A percentile compares a stretch with the other conserved stretches of the same genome.
phyloP scores from a whole-genome alignment of 139 green algal genomes.

The Chlorella sp. region DNA sequence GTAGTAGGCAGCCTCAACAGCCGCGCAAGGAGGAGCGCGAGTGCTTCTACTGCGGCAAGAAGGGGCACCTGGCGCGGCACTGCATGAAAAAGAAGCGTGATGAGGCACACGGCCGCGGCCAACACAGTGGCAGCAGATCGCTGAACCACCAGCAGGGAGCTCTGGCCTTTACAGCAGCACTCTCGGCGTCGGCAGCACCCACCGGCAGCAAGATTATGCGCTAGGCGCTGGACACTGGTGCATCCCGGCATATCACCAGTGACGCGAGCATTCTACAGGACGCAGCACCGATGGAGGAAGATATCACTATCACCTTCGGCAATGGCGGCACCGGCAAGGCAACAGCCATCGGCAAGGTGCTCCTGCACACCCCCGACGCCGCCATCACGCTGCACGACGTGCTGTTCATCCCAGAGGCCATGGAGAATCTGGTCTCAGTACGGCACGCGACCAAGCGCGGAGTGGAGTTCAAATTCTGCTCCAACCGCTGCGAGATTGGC shows the following conservation, averaged over 20 bases:
- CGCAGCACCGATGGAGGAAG: background rate
- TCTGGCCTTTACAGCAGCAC: background rate
- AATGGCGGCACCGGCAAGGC: conserved; percentile 9
- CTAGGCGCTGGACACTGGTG: conserved; percentile 15
- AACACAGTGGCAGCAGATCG: background rate
- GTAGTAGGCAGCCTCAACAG: no score
- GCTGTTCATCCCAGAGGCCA: conserved; percentile 3
- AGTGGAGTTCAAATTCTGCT: background rate
- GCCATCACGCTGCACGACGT: background rate
- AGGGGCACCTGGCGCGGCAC: background rate
- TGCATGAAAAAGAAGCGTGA: background rate
- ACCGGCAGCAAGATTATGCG: background rate
- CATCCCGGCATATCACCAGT: background rate
- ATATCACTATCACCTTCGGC: conserved; percentile 20
- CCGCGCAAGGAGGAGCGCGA: background rate
- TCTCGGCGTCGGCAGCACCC: background rate
- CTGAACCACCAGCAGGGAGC: background rate
- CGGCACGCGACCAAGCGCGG: background rate
- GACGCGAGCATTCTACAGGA: background rate
- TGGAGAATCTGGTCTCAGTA: conserved; percentile 1
- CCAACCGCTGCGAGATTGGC: conserved; percentile 2
- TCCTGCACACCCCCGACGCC: background rate
- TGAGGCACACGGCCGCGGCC: background rate
- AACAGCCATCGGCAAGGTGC: background rate
- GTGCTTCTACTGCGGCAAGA: conserved; percentile 5